phyloP scores from a whole-genome alignment of 257 asterid species.

The Osmanthus fragrans region DNA sequence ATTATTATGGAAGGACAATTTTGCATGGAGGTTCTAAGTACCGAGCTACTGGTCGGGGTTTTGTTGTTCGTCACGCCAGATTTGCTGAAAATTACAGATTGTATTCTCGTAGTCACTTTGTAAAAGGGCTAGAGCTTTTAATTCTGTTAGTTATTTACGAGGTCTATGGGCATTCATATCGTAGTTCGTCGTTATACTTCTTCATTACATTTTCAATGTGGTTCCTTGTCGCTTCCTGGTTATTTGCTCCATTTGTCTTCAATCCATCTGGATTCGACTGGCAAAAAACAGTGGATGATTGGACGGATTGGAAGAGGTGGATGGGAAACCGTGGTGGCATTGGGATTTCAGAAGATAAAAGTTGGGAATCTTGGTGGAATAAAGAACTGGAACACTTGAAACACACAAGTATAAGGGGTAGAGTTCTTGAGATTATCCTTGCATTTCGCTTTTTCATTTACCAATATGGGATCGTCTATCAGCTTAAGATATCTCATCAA shows the following conservation, averaged over 20 bases:
- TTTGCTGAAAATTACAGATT: slow-evolving; percentile 88
- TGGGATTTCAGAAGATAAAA: slow-evolving; percentile 78
- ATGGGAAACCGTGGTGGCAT: slow-evolving; percentile 99
- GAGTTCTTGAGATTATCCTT: slow-evolving; percentile 76
- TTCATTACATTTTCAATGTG: slow-evolving; percentile 91
- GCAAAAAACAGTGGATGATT: slow-evolving; percentile 98
- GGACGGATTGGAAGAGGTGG: slow-evolving; percentile 99
- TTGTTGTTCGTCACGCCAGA: slow-evolving; percentile 90
- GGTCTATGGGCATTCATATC: slow-evolving; percentile 74
- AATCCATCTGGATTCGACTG: slow-evolving; percentile 98
- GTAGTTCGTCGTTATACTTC: slow-evolving; percentile 64
- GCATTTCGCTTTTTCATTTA: slow-evolving; percentile 78
- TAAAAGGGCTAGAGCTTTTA: slow-evolving; percentile 89
- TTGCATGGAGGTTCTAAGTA: slow-evolving; percentile 96
- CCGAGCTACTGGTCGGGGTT: slow-evolving; percentile 95
- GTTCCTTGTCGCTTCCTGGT: slow-evolving; percentile 93
- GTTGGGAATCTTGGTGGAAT: slow-evolving; percentile 99
- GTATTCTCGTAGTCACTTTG: slow-evolving; percentile 97
- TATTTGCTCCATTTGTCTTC: slow-evolving; percentile 96
- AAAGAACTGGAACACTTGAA: slow-evolving; percentile 90
- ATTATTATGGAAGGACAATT: slow-evolving; percentile 82
- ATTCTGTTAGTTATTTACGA: slow-evolving; percentile 67
- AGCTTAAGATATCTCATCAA: slow-evolving; percentile 78
- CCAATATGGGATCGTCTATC: slow-evolving; percentile 96
- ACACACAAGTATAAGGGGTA: slow-evolving; percentile 67